Evolutionary conservation across 2,329 filamentous ascomycete species (phyloP).

Genomic region (Aspergillus piperis): DNA sequence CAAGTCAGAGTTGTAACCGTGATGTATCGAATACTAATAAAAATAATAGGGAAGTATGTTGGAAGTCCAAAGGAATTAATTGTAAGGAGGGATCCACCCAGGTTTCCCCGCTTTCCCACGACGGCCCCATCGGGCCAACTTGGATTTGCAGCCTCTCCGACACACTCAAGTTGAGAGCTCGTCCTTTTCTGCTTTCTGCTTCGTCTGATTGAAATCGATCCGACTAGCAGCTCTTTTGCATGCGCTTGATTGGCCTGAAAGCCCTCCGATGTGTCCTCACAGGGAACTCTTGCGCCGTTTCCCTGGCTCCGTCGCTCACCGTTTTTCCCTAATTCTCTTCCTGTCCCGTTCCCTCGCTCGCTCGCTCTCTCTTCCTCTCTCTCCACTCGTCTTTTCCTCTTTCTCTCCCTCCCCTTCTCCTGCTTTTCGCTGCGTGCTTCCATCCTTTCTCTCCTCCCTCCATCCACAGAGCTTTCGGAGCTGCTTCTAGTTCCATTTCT

Average conservation of each 20-base stretch:
- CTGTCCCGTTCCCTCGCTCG: conserved; percentile 9
- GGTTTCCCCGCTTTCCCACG: conserved; percentile 24
- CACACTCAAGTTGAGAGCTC: background rate
- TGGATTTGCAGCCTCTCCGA: conserved; percentile 5
- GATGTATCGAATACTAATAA: too few species aligned
- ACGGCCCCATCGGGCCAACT: conserved; percentile 17
- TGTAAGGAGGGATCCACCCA: conserved; percentile 14
- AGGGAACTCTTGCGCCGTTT: conserved; percentile 3
- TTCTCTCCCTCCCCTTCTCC: conserved; percentile 10
- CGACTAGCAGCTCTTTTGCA: conserved; percentile 1
- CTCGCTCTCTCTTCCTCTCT: conserved; percentile 11
- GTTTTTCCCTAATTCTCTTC: conserved; percentile 18
- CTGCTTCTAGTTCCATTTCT: background rate
- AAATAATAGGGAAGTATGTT: too few species aligned
- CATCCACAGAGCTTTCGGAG: conserved; percentile 7
- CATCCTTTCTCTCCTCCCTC: background rate
- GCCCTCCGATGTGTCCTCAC: conserved; percentile 14
- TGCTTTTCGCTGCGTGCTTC: background rate
- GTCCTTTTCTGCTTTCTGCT: background rate
- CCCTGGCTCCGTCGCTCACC: conserved; percentile 18
- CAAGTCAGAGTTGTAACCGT: too few species aligned
- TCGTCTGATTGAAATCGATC: background rate
- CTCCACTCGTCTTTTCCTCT: background rate
- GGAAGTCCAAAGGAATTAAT: background rate
- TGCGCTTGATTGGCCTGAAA: conserved; percentile 18